Evolutionary conservation across 2,329 filamentous ascomycete genomes (phyloP).

Genomic region (Xylaria sp.): DNA sequence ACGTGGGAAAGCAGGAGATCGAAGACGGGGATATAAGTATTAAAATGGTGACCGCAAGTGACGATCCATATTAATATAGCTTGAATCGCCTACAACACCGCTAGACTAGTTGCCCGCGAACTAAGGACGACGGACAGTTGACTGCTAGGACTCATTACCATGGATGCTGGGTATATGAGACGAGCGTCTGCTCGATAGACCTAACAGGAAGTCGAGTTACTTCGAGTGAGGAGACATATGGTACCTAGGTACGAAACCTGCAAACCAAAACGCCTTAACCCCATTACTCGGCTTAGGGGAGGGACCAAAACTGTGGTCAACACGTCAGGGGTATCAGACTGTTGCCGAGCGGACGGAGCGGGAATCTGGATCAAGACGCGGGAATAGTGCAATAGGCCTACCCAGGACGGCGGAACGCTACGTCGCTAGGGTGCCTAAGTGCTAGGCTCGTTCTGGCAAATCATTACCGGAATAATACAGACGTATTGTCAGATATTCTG

Average conservation of each 20-base stretch:
- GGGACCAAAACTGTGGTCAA: slow-evolving; percentile 7
- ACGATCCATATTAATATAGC: slow-evolving; percentile 3
- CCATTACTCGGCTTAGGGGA: neutral
- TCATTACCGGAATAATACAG: neutral
- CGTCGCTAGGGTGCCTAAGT: neutral
- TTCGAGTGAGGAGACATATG: slow-evolving; percentile 1
- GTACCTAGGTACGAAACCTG: slow-evolving; percentile 14
- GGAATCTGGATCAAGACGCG: neutral
- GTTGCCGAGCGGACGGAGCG: slow-evolving; percentile 10
- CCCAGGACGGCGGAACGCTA: slow-evolving; percentile 17
- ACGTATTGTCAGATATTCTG: neutral
- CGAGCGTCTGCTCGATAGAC: neutral
- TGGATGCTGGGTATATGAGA: slow-evolving; percentile 4
- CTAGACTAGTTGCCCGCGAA: neutral
- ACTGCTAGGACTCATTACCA: slow-evolving; percentile 6
- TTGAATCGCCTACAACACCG: neutral
- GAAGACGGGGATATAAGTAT: slow-evolving; percentile 7
- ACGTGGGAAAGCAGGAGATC: neutral
- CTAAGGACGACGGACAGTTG: slow-evolving; percentile 7
- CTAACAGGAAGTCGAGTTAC: slow-evolving; percentile 28
- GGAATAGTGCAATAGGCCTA: neutral
- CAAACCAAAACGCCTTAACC: neutral
- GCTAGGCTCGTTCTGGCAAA: slow-evolving; percentile 7
- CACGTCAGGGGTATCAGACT: slow-evolving; percentile 7
- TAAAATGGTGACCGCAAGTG: slow-evolving; percentile 12